Evolutionary conservation across 805 yeast species (phyloP).

Genomic region (Nakazawaea laoshanensis): DNA sequence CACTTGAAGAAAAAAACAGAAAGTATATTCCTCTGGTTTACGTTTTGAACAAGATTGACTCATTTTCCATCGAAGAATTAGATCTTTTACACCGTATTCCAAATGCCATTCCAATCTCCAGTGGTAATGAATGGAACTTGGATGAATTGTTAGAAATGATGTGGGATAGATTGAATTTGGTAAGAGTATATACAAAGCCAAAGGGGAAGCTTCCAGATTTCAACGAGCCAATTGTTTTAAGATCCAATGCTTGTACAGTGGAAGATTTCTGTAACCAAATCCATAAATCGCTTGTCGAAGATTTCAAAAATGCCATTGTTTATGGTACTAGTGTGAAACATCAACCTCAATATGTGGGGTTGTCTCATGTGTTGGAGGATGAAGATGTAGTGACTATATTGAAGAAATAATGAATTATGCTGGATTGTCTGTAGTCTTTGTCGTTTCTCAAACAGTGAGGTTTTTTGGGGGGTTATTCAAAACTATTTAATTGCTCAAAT

Average conservation of each 20-base stretch:
- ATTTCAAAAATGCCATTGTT: slow-evolving; percentile 88
- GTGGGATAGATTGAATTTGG: slow-evolving; percentile 91
- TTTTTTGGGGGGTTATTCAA: no score
- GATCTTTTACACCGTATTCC: slow-evolving; percentile 89
- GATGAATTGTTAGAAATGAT: slow-evolving; percentile 89
- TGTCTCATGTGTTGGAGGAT: slow-evolving; percentile 76
- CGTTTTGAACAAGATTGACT: slow-evolving; percentile 91
- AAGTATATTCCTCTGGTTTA: slow-evolving; percentile 93
- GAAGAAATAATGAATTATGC: slow-evolving; percentile 38
- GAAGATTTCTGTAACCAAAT: slow-evolving; percentile 96
- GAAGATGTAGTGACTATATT: slow-evolving; percentile 96
- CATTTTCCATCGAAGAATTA: slow-evolving; percentile 88
- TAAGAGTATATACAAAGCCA: slow-evolving; percentile 95
- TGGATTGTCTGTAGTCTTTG: no score
- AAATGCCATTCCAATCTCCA: slow-evolving; percentile 93
- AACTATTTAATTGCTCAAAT: no score
- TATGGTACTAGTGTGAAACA: slow-evolving; percentile 94
- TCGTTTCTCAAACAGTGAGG: no score
- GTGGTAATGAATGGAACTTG: slow-evolving; percentile 94
- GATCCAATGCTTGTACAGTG: slow-evolving; percentile 74
- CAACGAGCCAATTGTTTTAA: slow-evolving; percentile 86
- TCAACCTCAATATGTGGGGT: slow-evolving; percentile 94
- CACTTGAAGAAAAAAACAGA: slow-evolving; percentile 83
- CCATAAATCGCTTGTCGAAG: slow-evolving; percentile 89
- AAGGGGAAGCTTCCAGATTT: slow-evolving; percentile 93